These are phyloP conservation scores for Maudiozyma turicensis DNA, from an alignment of 805 yeast species.

Conservation along the genomic window DNA sequence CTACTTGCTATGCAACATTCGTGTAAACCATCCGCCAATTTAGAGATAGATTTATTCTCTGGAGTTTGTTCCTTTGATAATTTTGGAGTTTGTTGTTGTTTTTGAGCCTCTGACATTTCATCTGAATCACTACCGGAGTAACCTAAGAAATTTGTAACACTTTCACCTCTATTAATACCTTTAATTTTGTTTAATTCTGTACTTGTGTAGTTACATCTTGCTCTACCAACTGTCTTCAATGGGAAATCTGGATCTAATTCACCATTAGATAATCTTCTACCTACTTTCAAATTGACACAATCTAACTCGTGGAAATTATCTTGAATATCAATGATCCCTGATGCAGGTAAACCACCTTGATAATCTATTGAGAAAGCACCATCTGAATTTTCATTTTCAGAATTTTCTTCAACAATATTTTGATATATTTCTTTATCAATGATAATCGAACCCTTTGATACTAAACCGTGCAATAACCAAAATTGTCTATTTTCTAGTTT, in stretches of 20 bases:
- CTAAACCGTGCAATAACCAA: constrained; percentile 90
- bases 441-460: constrained; percentile 66
- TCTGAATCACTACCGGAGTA: constrained; percentile 27
- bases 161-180: constrained; percentile 72
- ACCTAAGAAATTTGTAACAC: constrained; percentile 66
- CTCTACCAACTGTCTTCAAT: constrained; percentile 69
- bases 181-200: constrained; percentile 68
- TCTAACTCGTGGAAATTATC: constrained; percentile 85
- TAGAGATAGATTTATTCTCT: background rate
- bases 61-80: background rate
- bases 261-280: constrained; percentile 32
- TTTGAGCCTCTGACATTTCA: too few species aligned
- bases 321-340: constrained; percentile 66
- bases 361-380: constrained; percentile 1
- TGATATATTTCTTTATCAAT: constrained; percentile 89
- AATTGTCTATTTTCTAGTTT: constrained; percentile 75
- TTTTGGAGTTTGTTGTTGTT: background rate
- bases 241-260: constrained; percentile 33
- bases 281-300: constrained; percentile 67
- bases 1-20: constrained; percentile 51
- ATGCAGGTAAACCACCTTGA: constrained; percentile 53
- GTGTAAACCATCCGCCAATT: background rate
- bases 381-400: constrained; percentile 4
- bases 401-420: constrained; percentile 38
- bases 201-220: constrained; percentile 82